phyloP scores from a whole-genome alignment of 495 filamentous ascomycete genomes.

The Podospora anserina region DNA sequence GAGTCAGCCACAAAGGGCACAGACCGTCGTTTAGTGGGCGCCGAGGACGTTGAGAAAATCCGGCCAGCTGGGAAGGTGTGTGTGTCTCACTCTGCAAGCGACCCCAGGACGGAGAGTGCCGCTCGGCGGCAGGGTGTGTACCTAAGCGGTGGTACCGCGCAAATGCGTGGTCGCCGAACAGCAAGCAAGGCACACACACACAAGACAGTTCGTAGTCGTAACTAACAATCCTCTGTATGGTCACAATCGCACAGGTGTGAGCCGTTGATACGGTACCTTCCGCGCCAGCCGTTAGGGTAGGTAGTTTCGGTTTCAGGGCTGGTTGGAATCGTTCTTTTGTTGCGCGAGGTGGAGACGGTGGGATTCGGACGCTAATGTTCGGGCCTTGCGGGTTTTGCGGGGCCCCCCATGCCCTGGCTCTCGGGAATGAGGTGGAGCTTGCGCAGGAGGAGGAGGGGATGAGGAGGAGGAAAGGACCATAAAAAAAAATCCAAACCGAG shows the following conservation, averaged over 20 bases:
- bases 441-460: too few relatives aligned
- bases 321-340: not conserved
- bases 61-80: not conserved
- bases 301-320: not conserved
- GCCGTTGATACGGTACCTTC: not conserved
- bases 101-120: not conserved
- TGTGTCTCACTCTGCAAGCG: not conserved
- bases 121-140: not conserved
- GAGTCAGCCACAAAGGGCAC: not conserved
- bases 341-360: constrained; percentile 9
- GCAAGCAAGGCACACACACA: not conserved
- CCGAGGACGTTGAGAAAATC: not conserved
- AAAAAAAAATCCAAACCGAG: too few relatives aligned
- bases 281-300: not conserved
- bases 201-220: not conserved
- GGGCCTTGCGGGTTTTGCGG: not conserved
- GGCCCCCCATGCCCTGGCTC: not conserved
- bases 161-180: not conserved
- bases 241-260: not conserved
- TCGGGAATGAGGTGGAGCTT: not conserved
- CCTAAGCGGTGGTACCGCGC: not conserved
- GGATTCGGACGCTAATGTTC: not conserved
- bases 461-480: too few relatives aligned
- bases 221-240: not conserved
- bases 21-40: not conserved